A percentile compares a stretch with the other conserved stretches of the same genome.
Evolutionary conservation across 1,284 basidiomycete species (phyloP).

Genomic region (Xerocomus amazonicus): DNA sequence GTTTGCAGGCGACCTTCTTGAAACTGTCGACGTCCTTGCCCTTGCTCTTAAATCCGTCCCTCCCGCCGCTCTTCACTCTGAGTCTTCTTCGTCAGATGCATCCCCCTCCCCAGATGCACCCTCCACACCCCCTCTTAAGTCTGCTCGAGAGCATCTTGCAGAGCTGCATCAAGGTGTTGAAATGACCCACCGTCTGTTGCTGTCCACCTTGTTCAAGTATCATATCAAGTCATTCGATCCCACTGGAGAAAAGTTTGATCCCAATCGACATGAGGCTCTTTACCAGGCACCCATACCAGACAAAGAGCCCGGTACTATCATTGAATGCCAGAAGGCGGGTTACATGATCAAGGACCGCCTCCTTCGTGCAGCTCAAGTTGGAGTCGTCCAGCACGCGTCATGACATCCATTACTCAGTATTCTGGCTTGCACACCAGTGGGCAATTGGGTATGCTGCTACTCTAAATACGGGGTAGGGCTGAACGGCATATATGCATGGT

Average conservation of each 20-base stretch:
- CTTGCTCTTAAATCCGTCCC: constrained; percentile 90
- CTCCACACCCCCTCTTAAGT: constrained; percentile 42
- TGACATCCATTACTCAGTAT: constrained; percentile 29
- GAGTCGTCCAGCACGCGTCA: constrained; percentile 78
- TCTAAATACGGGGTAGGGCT: constrained; percentile 17
- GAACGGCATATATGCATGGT: constrained; percentile 21
- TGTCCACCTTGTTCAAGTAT: constrained; percentile 89
- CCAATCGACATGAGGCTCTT: constrained; percentile 91
- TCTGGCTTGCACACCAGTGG: neutral
- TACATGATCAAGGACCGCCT: constrained; percentile 92
- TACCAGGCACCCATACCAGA: constrained; percentile 91
- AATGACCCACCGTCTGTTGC: constrained; percentile 86
- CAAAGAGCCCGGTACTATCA: constrained; percentile 85
- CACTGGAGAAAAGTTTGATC: constrained; percentile 90
- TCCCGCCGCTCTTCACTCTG: constrained; percentile 39
- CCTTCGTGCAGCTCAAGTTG: constrained; percentile 93
- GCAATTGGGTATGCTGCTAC: constrained; percentile 15
- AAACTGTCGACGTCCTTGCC: constrained; percentile 88
- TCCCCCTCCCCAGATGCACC: constrained; percentile 23
- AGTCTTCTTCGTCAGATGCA: constrained; percentile 23
- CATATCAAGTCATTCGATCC: constrained; percentile 92
- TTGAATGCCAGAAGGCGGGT: constrained; percentile 90
- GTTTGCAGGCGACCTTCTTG: constrained; percentile 88
- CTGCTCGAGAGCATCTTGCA: constrained; percentile 57
- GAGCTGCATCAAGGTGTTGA: constrained; percentile 85